Evolutionary conservation across 192 early-diverging fungal species (phyloP).

Genomic region (Phlyctochytrium arcticum): DNA sequence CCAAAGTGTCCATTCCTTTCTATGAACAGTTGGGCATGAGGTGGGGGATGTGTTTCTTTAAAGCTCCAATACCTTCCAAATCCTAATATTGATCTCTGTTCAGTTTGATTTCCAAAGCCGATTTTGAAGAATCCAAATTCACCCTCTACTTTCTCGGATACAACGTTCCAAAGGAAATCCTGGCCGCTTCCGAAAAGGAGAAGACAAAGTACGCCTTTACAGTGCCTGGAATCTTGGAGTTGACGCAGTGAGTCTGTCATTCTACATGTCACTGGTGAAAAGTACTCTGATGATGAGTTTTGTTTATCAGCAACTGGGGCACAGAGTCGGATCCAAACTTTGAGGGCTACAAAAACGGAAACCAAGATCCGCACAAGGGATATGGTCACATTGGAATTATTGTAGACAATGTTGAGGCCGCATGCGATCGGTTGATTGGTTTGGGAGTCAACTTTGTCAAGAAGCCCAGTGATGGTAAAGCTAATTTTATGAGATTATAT

Average conservation of each 20-base stretch:
- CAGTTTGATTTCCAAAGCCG: slow-evolving; percentile 47
- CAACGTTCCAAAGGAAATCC: slow-evolving; percentile 40
- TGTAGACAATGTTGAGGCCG: slow-evolving; percentile 74
- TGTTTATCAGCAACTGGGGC: slow-evolving; percentile 64
- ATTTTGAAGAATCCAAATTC: slow-evolving; percentile 47
- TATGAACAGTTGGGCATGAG: slow-evolving; percentile 81
- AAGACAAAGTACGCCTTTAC: slow-evolving; percentile 49
- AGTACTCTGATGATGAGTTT: not conserved
- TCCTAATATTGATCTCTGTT: not conserved
- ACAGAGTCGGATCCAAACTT: slow-evolving; percentile 64
- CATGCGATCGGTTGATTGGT: slow-evolving; percentile 69
- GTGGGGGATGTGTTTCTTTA: slow-evolving; percentile 38
- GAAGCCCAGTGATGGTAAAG: slow-evolving; percentile 58
- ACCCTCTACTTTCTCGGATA: slow-evolving; percentile 79
- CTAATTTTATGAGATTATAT: slow-evolving; percentile 7
- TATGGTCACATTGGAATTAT: slow-evolving; percentile 76
- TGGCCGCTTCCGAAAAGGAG: slow-evolving; percentile 45
- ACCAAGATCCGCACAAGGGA: slow-evolving; percentile 67
- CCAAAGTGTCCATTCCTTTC: slow-evolving; percentile 67
- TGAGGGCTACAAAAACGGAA: slow-evolving; percentile 63
- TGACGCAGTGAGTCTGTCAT: slow-evolving; percentile 63
- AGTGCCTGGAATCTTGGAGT: slow-evolving; percentile 70
- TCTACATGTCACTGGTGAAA: no score
- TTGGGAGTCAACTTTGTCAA: slow-evolving; percentile 73
- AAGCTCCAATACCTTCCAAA: not conserved